Percentiles rank a stretch among this genome's conserved stretches.
These are phyloP conservation scores for Cladophialophora exuberans DNA, from an alignment of 2,329 filamentous ascomycete genomes.

Conservation along the genomic window DNA sequence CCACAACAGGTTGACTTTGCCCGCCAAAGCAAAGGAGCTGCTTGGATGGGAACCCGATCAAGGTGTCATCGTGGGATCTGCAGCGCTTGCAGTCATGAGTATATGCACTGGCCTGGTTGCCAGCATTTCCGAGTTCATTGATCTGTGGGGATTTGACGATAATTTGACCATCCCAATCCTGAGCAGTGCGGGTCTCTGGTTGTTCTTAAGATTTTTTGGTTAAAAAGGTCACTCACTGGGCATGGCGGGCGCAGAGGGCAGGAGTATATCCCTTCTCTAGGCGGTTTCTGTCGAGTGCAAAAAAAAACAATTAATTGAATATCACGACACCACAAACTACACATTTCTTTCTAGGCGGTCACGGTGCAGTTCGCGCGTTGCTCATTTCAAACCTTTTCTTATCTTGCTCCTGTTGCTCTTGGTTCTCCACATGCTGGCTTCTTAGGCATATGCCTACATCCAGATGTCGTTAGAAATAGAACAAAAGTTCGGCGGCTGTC, in stretches of 20 bases:
- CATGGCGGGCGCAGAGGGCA: slow-evolving; percentile 1
- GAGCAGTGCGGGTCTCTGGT: slow-evolving; percentile 86
- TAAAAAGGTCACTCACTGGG: slow-evolving; percentile 7
- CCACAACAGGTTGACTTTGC: slow-evolving; percentile 73
- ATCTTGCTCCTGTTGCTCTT: too few relatives aligned
- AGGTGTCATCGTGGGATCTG: slow-evolving; percentile 67
- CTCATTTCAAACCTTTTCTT: too few relatives aligned
- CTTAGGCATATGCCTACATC: too few relatives aligned
- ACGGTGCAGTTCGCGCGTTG: too few relatives aligned
- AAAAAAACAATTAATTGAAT: slow-evolving; percentile 7
- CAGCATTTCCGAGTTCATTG: slow-evolving; percentile 84
- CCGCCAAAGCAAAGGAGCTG: slow-evolving; percentile 58
- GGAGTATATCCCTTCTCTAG: slow-evolving; percentile 4
- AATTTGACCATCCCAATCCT: slow-evolving; percentile 95
- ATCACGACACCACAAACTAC: too few relatives aligned
- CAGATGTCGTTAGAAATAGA: too few relatives aligned
- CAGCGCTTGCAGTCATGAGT: slow-evolving; percentile 80
- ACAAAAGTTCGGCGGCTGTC: too few relatives aligned
- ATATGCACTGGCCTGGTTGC: slow-evolving; percentile 87
- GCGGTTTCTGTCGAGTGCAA: neutral
- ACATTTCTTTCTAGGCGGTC: too few relatives aligned
- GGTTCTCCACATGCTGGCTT: too few relatives aligned
- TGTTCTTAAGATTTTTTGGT: slow-evolving; percentile 85
- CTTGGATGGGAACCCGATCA: slow-evolving; percentile 65
- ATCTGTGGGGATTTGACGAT: slow-evolving; percentile 94